Evolutionary conservation across 2,329 filamentous ascomycete species (phyloP), one percentile per base, ranked within the genome.

Genomic region (Cucurbitaria berberidis): DNA sequence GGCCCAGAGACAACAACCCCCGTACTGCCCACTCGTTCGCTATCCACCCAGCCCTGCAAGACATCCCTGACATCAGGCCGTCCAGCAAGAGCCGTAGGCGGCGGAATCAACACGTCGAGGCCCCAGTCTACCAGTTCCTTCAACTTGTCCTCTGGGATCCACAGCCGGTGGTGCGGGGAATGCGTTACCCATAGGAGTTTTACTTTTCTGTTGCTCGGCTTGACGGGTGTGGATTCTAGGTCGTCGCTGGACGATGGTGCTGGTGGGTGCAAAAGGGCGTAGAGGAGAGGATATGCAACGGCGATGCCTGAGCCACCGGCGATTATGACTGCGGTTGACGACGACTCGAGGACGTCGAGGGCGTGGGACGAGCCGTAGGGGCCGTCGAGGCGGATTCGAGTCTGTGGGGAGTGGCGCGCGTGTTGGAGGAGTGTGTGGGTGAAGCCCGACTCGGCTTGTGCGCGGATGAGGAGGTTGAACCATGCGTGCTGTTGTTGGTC

Each of bases 221-320:
- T 42, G 6, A 1, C 11, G 3, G 30, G 7, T 0, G 29, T 54
- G 40, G 57, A 21, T 65, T 66, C 47, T 53, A 59, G 42, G 52
- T 62, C 64, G 10, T 59, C 52, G 13, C n/a, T n/a, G n/a, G n/a
- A n/a, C n/a, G 24, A 26, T 26, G 52, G 10, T 9, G 53, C 9
- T 0, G 50, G 27, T 53, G 66, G 63, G 61, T 63, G 43, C 0
- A 80, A 67, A 1, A 85, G 67, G n/a, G 81, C 76, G 76, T 83
- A 85, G 1, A 84, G 76, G 2, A 89, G 74, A 0, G 86, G 85
- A 63, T 86, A 87, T 0, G 82, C 80, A 21, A 88, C 86, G 1
- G 85, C 86, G 39, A 89, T 86, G 5, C 86, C 86, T 24, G 83
- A 86, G 0, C 86, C 86, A 3, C 86, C 86, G 1, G 85, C 85